Evolutionary conservation across 768 basidiomycete species (phyloP).

Genomic region (Pleurotus sapidus): DNA sequence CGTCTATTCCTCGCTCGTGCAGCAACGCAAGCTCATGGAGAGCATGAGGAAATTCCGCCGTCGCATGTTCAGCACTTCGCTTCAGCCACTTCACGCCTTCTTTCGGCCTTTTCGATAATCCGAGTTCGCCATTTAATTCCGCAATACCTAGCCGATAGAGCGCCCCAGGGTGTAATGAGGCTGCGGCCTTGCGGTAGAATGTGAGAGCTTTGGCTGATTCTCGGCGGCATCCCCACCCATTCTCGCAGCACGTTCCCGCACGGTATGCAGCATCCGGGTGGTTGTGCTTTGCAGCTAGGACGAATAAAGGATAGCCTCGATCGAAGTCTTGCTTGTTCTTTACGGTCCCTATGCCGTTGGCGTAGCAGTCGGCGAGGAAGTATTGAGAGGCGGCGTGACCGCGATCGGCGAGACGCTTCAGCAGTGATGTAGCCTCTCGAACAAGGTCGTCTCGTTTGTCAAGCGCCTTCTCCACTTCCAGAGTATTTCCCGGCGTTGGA

Average conservation of each 20-base stretch:
- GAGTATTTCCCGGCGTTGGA: slow-evolving; percentile 66
- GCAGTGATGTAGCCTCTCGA: slow-evolving; percentile 80
- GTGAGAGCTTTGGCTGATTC: slow-evolving; percentile 90
- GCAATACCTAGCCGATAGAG: slow-evolving; percentile 97
- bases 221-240: slow-evolving; percentile 95
- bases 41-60: slow-evolving; percentile 94
- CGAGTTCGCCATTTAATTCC: slow-evolving; percentile 94
- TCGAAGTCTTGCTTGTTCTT: slow-evolving; percentile 95
- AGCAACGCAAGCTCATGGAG: slow-evolving; percentile 91
- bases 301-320: slow-evolving; percentile 93
- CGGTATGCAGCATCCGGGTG: slow-evolving; percentile 96
- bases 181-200: slow-evolving; percentile 92
- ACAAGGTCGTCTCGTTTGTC: slow-evolving; percentile 87
- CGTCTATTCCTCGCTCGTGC: slow-evolving; percentile 97
- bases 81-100: slow-evolving; percentile 99
- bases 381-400: slow-evolving; percentile 95
- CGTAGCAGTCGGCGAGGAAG: slow-evolving; percentile 97
- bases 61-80: slow-evolving; percentile 90
- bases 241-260: slow-evolving; percentile 96
- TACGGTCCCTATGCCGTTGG: slow-evolving; percentile 94
- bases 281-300: slow-evolving; percentile 94
- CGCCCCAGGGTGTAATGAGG: slow-evolving; percentile 87
- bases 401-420: slow-evolving; percentile 90
- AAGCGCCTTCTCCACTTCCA: slow-evolving; percentile 76
- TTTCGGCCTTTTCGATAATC: slow-evolving; percentile 80